phyloP scores from a whole-genome alignment of 371 early-diverging fungal genomes.

The Saksenaea oblongispora region DNA sequence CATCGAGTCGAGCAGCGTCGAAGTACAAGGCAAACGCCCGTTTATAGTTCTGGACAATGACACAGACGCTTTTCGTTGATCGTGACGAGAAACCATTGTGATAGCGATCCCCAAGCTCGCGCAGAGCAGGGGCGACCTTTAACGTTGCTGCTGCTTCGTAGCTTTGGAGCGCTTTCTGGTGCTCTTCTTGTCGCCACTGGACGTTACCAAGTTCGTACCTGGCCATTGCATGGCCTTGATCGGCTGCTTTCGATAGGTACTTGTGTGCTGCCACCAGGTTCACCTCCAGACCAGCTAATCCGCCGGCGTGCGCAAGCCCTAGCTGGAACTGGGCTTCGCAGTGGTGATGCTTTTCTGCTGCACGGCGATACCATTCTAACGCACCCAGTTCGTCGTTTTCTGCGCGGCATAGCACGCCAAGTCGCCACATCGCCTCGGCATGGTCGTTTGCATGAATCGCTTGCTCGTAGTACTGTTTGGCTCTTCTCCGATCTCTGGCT shows the following conservation, averaged over 20 bases:
- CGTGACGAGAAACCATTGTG: constrained; percentile 20
- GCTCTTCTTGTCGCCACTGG: constrained; percentile 24
- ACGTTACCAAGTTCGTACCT: constrained; percentile 27
- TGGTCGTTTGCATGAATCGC: constrained; percentile 11
- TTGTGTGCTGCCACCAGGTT: constrained; percentile 28
- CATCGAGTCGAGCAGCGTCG: constrained; percentile 13
- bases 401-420: constrained; percentile 17
- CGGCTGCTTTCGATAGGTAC: constrained; percentile 22
- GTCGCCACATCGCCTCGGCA: constrained; percentile 27
- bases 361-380: constrained; percentile 13
- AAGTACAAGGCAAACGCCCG: constrained; percentile 17
- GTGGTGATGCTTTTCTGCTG: constrained; percentile 14
- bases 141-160: constrained; percentile 24
- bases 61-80: constrained; percentile 9
- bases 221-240: constrained; percentile 30
- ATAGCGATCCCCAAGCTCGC: constrained; percentile 19
- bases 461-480: constrained; percentile 15
- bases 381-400: neutral
- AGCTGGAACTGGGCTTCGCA: constrained; percentile 34
- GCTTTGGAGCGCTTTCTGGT: constrained; percentile 20
- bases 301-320: constrained; percentile 31
- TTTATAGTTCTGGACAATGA: constrained; percentile 15
- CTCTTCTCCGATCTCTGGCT: neutral
- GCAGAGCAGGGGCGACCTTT: constrained; percentile 11
- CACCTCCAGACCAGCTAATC: constrained; percentile 24